Conservation (phyloP, 371 early-diverging fungal genomes). For the Umbelopsis sp. region DNA sequence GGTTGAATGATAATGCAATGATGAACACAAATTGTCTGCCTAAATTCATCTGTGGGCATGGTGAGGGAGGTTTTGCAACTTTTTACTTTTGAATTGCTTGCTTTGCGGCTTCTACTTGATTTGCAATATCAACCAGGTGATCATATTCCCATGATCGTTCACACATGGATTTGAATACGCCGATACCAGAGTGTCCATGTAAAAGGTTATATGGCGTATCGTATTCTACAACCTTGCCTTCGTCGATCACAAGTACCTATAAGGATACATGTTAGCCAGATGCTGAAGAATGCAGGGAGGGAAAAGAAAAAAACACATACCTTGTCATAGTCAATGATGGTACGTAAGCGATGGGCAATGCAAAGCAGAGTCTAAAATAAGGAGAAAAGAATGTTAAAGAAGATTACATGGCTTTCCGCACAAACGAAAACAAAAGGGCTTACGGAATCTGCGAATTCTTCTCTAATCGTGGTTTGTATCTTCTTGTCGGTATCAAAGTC, state of each 20-base stretch:
- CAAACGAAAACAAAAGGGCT: not conserved
- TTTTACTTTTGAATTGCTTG: not conserved
- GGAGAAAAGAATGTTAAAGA: not conserved
- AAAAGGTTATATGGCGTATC: conserved; percentile 67
- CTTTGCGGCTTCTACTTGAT: conserved; percentile 3
- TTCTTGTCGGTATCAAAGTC: conserved; percentile 70
- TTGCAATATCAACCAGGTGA: conserved; percentile 41
- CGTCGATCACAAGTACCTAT: conserved; percentile 57
- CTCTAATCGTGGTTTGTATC: conserved; percentile 81
- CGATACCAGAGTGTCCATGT: conserved; percentile 28
- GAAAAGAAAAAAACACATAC: conserved; percentile 20
- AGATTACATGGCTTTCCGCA: too few relatives aligned
- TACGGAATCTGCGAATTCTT: conserved; percentile 74
- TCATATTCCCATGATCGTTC: conserved; percentile 63
- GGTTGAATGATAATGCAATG: not conserved
- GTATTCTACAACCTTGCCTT: conserved; percentile 79
- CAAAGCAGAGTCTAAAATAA: conserved; percentile 60
- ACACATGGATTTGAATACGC: conserved; percentile 56
- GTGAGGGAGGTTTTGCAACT: not conserved
- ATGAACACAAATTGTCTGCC: not conserved
- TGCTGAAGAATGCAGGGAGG: too few relatives aligned
- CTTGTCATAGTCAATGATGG: conserved; percentile 64
- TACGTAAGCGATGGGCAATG: conserved; percentile 82
- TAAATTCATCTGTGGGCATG: not conserved
- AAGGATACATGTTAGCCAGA: too few relatives aligned